A percentile compares a stretch with the other conserved stretches of the same genome.
These are phyloP conservation scores for Malassezia sympodialis DNA, from an alignment of 1,284 basidiomycete species.

Conservation along the genomic window DNA sequence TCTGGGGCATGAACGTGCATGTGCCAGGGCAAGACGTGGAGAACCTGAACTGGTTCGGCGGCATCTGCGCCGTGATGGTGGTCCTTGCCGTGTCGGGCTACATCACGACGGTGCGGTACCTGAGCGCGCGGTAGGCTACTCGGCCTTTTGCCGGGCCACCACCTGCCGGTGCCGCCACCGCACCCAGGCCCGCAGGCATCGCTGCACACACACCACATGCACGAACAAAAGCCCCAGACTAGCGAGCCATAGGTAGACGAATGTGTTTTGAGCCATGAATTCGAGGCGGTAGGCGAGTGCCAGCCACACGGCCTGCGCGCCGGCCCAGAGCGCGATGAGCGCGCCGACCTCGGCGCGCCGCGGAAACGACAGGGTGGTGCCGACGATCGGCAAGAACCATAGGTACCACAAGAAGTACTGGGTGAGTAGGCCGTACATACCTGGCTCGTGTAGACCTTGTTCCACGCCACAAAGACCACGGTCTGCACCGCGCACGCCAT, in stretches of 20 bases:
- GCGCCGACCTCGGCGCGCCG: slow-evolving; percentile 13
- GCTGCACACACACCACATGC: slow-evolving; percentile 23
- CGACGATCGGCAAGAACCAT: slow-evolving; percentile 72
- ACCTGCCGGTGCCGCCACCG: slow-evolving; percentile 5
- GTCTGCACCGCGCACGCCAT: slow-evolving; percentile 89
- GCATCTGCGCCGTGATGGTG: slow-evolving; percentile 40
- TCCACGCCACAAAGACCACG: slow-evolving; percentile 78
- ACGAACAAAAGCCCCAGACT: slow-evolving; percentile 26
- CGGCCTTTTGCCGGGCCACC: neutral
- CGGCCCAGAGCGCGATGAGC: slow-evolving; percentile 58
- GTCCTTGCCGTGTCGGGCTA: slow-evolving; percentile 42
- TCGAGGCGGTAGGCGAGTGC: slow-evolving; percentile 42
- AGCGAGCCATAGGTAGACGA: slow-evolving; percentile 30
- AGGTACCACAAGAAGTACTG: slow-evolving; percentile 98
- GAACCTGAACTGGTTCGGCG: slow-evolving; percentile 42
- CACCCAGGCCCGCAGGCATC: slow-evolving; percentile 32
- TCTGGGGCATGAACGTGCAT: slow-evolving; percentile 48
- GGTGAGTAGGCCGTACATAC: slow-evolving; percentile 51
- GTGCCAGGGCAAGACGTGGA: slow-evolving; percentile 41
- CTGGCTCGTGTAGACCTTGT: slow-evolving; percentile 96
- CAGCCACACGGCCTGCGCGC: slow-evolving; percentile 50
- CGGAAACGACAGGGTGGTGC: slow-evolving; percentile 58
- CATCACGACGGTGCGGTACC: slow-evolving; percentile 41
- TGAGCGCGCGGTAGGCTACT: slow-evolving; percentile 23
- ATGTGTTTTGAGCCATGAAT: slow-evolving; percentile 35